Evolutionary conservation across 345 rosid species (phyloP), one percentile per base, ranked within the genome.

Genomic region (Hibiscus tridactylites): DNA sequence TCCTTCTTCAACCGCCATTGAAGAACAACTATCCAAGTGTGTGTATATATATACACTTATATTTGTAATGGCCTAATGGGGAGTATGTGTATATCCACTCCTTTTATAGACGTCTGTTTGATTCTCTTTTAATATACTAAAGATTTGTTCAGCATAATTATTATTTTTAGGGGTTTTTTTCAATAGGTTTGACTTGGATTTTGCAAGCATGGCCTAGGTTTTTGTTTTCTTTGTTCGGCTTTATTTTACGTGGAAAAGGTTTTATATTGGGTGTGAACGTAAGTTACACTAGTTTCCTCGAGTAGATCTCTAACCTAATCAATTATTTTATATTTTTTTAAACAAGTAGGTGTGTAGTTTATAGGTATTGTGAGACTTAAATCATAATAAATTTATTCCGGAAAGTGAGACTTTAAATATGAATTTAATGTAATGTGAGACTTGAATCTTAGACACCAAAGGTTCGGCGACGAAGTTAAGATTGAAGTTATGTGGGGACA

Each of bases 1-100:
- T 33, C 80, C 89, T 62, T 73, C 78, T 76, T 86, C 88, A 39
- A 5, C 49, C 9, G 70, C 46, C 68, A 62, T 64, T 7, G 7
- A 7, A 15, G 44, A 33, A 15, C 65, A 60, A 57, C 11, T 2
- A 19, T n/a, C 11, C 24, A 5, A 54, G 26, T 35, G 37, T 35
- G 6, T 35, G 6, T 35, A 33, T 33, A 33, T 33, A 33, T 33
- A 5, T 53, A 59, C 12, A 59, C 37, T 29, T 31, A n/a, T 28
- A 62, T 42, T 63, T 39, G 49, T 26, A 17, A 26, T 21, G 21
- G 21, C 21, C 21, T 21, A 21, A 21, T 5, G 70, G 9, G 3
- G 12, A 24, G 13, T 24, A 21, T 24, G 11, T 28, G 16, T 26
- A 7, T 7, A 13, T 26, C 57, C 17, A 6, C 1, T 3, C 70